Evolutionary conservation across 768 basidiomycete genomes (phyloP), one percentile per base, ranked within the genome.

Genomic region (Leccinum truebloodii): DNA sequence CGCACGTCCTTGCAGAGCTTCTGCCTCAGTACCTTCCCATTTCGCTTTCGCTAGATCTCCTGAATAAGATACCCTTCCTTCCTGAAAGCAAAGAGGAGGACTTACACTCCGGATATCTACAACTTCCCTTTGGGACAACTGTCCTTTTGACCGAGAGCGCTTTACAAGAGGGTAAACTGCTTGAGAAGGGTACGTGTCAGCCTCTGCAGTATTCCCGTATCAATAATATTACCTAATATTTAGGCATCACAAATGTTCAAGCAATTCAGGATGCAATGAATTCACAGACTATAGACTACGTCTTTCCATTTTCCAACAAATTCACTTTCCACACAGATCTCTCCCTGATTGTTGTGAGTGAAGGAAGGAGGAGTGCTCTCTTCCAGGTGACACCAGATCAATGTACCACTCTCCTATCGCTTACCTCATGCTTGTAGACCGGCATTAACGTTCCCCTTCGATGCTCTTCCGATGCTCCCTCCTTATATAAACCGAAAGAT

Each of bases 271-370:
- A 86, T 54, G 79, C 82, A 60, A 85, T 93, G 69, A 77, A 76
- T 50, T 72, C 76, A 7, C 92, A 94, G 66, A 86, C 83, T 0
- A 73, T 93, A 30, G 81, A 86, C 24, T 94, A 94, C 68, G 71
- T 80, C 35, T 94, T 92, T 68, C 92, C 92, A 1, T 94, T 84
- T 72, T 72, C 70, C 26, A 89, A 86, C 69, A 79, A 70, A 59
- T 93, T 88, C 71, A 72, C 80, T 8, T 93, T 94, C 66, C 79
- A 85, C 20, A 92, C 90, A 1, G 90, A 92, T 65, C 73, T 90
- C n/a, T 79, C 74, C n/a, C 83, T 87, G 60, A 63, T 94, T 20
- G 73, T 89, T 0, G 73, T 88, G 10, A 79, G 81, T 44, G 81
- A 87, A 59, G 89, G 91, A 32, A 78, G 78, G 60, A 86, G 84